Conservation (phyloP, 2,329 filamentous ascomycete species). For the Penicillium sp. region DNA sequence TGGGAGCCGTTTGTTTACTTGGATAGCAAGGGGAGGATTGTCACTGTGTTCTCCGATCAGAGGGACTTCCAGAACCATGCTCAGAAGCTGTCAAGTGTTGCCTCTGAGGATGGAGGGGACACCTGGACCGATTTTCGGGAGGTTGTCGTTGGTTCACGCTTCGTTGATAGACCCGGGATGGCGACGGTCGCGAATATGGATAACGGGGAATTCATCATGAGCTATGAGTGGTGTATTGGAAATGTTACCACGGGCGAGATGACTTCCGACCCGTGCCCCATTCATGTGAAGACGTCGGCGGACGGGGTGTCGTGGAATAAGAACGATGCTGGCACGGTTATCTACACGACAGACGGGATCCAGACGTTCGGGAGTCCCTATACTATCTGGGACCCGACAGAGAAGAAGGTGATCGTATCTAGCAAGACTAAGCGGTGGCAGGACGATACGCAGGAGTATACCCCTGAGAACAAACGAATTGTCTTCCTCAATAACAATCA, state of each 20-base stretch:
- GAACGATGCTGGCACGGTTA: background rate
- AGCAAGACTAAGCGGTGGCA: background rate
- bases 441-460: too few species aligned
- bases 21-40: background rate
- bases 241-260: too few species aligned
- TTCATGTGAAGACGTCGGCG: slow-evolving; percentile 4
- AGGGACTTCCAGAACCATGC: background rate
- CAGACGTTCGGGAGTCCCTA: slow-evolving; percentile 6
- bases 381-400: slow-evolving; percentile 1
- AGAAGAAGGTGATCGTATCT: background rate
- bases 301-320: slow-evolving; percentile 3
- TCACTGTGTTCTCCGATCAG: slow-evolving; percentile 1
- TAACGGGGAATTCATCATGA: slow-evolving; percentile 7
- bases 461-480: background rate
- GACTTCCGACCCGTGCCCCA: background rate
- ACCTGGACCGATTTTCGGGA: background rate
- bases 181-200: slow-evolving; percentile 8
- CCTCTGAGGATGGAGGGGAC: background rate
- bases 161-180: slow-evolving; percentile 1
- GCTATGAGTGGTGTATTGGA: slow-evolving; percentile 7
- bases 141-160: background rate
- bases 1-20: slow-evolving; percentile 7
- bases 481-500: slow-evolving; percentile 5
- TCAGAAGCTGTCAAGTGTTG: background rate
- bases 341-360: slow-evolving; percentile 2